Evolutionary conservation across 2,329 filamentous ascomycete genomes (phyloP).

Genomic region (Setomelanomma holmii): DNA sequence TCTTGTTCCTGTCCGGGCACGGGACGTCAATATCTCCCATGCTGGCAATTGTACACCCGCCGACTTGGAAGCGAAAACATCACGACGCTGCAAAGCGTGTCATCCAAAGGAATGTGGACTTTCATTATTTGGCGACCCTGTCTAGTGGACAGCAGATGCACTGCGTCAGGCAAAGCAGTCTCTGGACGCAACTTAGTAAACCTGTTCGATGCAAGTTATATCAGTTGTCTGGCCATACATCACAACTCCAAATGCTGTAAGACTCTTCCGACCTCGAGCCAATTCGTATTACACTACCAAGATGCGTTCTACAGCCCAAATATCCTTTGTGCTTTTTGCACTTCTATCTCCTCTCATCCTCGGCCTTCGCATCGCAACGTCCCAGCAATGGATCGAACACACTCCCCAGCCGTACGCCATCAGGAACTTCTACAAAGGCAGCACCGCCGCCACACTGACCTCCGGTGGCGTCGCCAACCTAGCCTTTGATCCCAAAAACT

Average conservation of each 20-base stretch:
- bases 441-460: slow-evolving; percentile 10
- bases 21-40: background rate
- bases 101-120: background rate
- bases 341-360: background rate
- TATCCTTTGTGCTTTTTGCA: background rate
- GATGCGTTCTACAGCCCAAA: background rate
- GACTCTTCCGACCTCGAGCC: background rate
- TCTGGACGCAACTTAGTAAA: too few relatives aligned
- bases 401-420: slow-evolving; percentile 36
- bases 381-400: slow-evolving; percentile 34
- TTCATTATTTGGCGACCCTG: background rate
- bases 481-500: slow-evolving; percentile 15
- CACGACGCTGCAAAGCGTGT: background rate
- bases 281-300: background rate
- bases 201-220: too few relatives aligned
- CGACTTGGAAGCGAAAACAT: too few relatives aligned
- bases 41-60: background rate
- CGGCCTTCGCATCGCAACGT: slow-evolving; percentile 20
- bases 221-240: too few relatives aligned
- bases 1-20: too few relatives aligned
- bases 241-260: too few relatives aligned
- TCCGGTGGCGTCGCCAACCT: slow-evolving; percentile 32
- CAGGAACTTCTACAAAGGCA: slow-evolving; percentile 31
- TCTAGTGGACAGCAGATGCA: too few relatives aligned
- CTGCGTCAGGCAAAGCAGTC: too few relatives aligned